Evolutionary conservation across 495 filamentous ascomycete species (phyloP), one percentile per base, ranked within the genome.

Genomic region (Aspergillus haitiensis): DNA sequence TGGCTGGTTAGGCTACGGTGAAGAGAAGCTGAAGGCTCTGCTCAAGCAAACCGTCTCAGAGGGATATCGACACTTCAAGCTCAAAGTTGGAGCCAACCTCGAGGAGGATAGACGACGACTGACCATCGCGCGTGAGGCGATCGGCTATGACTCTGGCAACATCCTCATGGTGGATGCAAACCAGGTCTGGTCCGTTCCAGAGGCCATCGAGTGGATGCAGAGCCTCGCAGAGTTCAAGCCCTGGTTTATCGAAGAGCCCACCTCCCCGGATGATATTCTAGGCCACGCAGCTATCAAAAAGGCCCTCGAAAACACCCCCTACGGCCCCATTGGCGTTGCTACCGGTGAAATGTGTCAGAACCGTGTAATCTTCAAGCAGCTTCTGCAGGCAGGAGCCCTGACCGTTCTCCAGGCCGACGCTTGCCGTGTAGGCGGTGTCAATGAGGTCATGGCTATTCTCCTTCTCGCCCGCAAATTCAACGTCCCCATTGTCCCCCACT

Each of bases 241-340:
- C 45, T 97, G 92, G 92, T 97, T 97, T 77, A 96, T 97, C 65
- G 92, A 97, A 75, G 92, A 97, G 81, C 92, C 92, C n/a, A 97
- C 92, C 45, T 91, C 87, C 44, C 92, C 92, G 12, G 92, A 97
- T 66, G 92, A 97, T 75, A 86, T 97, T 56, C 85, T 93, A 45
- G 92, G 92, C 39, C 92, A 97, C 80, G 88, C 87, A 54, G 87
- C 89, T 6, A 87, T 97, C 65, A 84, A 88, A 27, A 86, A 92
- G 56, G 92, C 92, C 1, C 82, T 97, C 10, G 77, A 78, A 31
- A 67, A 77, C 58, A 78, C 76, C 35, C 88, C 88, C 1, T 72
- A 86, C 69, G 86, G 86, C 58, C 58, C 75, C 35, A 87, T 97
- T 64, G 90, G 90, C 47, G 92, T 97, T 18, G 92, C 92, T 13